Evolutionary conservation across 768 basidiomycete genomes (phyloP).

Genomic region (Podaxis sp.): DNA sequence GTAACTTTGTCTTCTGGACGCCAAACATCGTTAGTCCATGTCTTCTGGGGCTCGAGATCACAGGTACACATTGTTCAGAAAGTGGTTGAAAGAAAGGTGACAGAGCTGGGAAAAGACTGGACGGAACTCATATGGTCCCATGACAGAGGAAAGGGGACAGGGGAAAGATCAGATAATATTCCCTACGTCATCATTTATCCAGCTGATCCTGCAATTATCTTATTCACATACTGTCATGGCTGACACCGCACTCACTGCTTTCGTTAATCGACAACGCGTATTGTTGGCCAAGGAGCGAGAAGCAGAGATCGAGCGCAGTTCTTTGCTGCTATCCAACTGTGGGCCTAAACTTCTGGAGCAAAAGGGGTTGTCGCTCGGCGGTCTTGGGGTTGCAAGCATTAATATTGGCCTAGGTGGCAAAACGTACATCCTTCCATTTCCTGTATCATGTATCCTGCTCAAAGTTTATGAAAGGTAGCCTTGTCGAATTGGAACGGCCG

Average conservation of each 20-base stretch:
- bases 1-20: slow-evolving; percentile 36
- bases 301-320: slow-evolving; percentile 81
- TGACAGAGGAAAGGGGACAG: neutral
- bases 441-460: slow-evolving; percentile 15
- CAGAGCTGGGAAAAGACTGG: neutral
- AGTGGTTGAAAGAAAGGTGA: neutral
- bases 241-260: slow-evolving; percentile 44
- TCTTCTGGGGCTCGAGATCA: slow-evolving; percentile 16
- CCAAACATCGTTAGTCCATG: slow-evolving; percentile 35
- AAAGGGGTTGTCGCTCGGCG: slow-evolving; percentile 77
- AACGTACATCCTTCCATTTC: slow-evolving; percentile 53
- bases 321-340: slow-evolving; percentile 80
- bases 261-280: slow-evolving; percentile 64
- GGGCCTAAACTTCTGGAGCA: slow-evolving; percentile 84
- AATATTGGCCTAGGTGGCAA: slow-evolving; percentile 90
- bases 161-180: slow-evolving; percentile 2
- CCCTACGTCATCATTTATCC: slow-evolving; percentile 1
- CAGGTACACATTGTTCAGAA: slow-evolving; percentile 22
- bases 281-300: slow-evolving; percentile 74
- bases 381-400: slow-evolving; percentile 69
- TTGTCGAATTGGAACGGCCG: slow-evolving; percentile 86
- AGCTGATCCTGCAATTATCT: neutral
- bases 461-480: slow-evolving; percentile 47
- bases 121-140: neutral
- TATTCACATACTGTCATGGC: slow-evolving; percentile 26